These are phyloP conservation scores for Saksenaea vasiformis DNA, from an alignment of 371 early-diverging fungal genomes.

Conservation along the genomic window DNA sequence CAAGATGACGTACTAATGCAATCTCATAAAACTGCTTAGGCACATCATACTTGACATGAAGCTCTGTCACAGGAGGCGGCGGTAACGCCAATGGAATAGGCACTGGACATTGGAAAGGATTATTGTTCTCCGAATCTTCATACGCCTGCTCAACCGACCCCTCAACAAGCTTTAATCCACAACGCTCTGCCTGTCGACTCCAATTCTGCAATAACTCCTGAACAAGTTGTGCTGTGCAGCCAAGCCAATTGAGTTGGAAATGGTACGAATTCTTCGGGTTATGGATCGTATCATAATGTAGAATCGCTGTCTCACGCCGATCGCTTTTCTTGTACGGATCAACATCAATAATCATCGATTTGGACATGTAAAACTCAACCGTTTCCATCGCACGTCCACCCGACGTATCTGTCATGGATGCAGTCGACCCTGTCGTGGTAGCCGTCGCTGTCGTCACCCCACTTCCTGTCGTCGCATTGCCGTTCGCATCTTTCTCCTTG, in stretches of 20 bases:
- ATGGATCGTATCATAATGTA: conserved; percentile 92
- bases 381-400: background rate
- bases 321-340: conserved; percentile 75
- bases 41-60: conserved; percentile 53
- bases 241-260: conserved; percentile 94
- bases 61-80: conserved; percentile 64
- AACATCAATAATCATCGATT: conserved; percentile 74
- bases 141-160: conserved; percentile 86
- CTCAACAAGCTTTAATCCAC: conserved; percentile 90
- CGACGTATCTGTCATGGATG: conserved; percentile 7
- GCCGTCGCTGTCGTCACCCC: background rate
- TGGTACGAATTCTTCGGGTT: conserved; percentile 89
- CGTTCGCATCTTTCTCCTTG: conserved; percentile 18
- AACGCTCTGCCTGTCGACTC: conserved; percentile 84
- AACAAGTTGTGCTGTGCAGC: conserved; percentile 88
- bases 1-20: conserved; percentile 79
- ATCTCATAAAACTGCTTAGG: conserved; percentile 79
- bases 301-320: conserved; percentile 80
- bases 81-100: conserved; percentile 63
- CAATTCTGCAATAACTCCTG: conserved; percentile 87
- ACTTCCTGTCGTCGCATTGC: background rate
- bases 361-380: conserved; percentile 51
- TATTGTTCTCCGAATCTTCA: conserved; percentile 67
- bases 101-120: conserved; percentile 89
- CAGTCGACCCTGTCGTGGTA: conserved; percentile 17